Base-by-base conservation (phyloP, 768 basidiomycete species). In the Podaxis pistillaris region DNA sequence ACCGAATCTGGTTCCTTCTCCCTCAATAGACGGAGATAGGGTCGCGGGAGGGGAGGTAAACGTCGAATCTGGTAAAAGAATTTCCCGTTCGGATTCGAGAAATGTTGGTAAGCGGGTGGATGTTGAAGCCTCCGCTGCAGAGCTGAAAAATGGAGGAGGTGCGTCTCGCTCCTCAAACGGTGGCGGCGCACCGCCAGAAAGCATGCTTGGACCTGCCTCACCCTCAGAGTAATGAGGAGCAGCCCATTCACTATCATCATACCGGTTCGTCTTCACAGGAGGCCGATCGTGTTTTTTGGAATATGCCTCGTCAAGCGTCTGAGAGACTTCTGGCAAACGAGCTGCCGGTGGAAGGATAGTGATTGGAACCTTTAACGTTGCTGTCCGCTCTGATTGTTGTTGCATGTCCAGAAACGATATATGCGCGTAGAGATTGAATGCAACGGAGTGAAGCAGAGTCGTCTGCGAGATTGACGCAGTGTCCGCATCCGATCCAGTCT, bases 231-330 rank as follows among this genome's bases (percentile, higher is more conserved):
- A 91, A 68, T 81, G 79, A 47, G 90, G 90, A 9, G 83, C 84
- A 2, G 78, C 77, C 37, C 76, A 68, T 38, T 92, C 91, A 15
- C 65, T 63, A 56, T 93, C 93, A 60, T 91, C 90, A 40, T 82
- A 75, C 57, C 93, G 79, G 40, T 86, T 81, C 0, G 93, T 94
- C 68, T 78, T 84, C 2, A 80, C 72, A 1, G 93, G 93, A 6
- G 93, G 93, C 2, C 83, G 82, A 68, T 94, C 93, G 67, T 94
- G 92, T 71, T 94, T 94, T 79, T 94, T 94, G 68, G 85, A 86
- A 73, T 94, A 94, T 6, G 89, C 90, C 33, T 80, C 81, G 64
- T 90, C 90, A 22, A 91, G 74, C 58, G 84, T 83, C 59, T 79
- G 82, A n/a, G 89, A 88, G 3, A 90, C 85, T 70, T 93, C 86